Evolutionary conservation across 805 yeast genomes (phyloP).

Genomic region (Maudiozyma turicensis): DNA sequence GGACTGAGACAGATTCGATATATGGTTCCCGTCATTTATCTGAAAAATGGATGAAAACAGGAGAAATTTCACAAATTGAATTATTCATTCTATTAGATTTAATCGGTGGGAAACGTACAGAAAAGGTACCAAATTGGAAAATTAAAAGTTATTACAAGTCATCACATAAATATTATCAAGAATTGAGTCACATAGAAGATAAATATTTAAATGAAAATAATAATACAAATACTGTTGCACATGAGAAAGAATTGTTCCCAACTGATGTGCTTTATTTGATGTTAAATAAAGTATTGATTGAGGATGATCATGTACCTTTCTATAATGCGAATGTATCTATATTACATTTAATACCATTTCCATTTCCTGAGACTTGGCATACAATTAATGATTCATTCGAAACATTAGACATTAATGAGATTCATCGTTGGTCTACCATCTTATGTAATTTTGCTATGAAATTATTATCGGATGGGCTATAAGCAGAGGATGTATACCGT

Average conservation of each 20-base stretch:
- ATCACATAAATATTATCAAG: conserved; percentile 32
- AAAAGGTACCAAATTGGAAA: conserved; percentile 15
- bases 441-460: conserved; percentile 31
- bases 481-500: no score
- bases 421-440: conserved; percentile 39
- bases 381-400: conserved; percentile 38
- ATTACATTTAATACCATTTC: conserved; percentile 43
- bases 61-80: conserved; percentile 30
- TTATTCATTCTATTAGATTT: conserved; percentile 42
- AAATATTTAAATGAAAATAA: background rate
- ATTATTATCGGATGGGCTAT: background rate
- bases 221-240: background rate
- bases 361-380: conserved; percentile 48
- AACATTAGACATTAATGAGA: conserved; percentile 31
- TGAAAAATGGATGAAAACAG: conserved; percentile 26
- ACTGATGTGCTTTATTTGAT: conserved; percentile 7
- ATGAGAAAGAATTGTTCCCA: conserved; percentile 8
- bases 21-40: conserved; percentile 49
- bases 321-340: conserved; percentile 36
- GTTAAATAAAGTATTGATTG: conserved; percentile 9
- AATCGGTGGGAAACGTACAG: conserved; percentile 32
- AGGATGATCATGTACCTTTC: conserved; percentile 52
- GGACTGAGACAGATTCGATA: conserved; percentile 44
- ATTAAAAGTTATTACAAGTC: conserved; percentile 33
- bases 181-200: conserved; percentile 31